Evolutionary conservation across 1,139 yeast genomes (phyloP), one percentile per base, ranked within the genome.

Genomic region (Candida sojae): DNA sequence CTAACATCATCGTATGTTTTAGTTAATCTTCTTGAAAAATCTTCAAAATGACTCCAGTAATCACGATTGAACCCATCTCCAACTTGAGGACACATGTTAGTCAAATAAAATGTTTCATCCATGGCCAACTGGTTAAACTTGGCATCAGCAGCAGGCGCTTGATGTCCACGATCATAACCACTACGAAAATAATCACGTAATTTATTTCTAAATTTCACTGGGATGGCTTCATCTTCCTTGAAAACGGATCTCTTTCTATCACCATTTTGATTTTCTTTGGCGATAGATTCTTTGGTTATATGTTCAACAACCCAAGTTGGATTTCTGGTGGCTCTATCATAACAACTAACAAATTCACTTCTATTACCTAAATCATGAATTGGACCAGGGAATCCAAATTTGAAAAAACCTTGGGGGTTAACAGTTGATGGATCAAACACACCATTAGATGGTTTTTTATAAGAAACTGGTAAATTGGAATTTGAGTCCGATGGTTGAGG

Each of bases 101-200:
- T 84, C 58, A 95, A 73, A 56, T 75, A 82, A 59, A 93, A 93
- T 0, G 99, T 95, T 66, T 92, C 96, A 64, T 93, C 86, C 97
- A 95, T 92, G 10, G 98, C 98, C 23, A 67, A 60, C 66, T 93
- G 99, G 33, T 83, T 82, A 68, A 81, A 93, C 64, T 90, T 91
- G 35, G 98, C 97, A 66, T 93, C 89, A 0, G 99, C 99, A 5
- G 99, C 99, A 1, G 99, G 98, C 0, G 97, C 97, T 61, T 88
- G 89, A 66, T 93, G 99, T 3, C 99, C 99, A 55, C 99, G 75
- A 64, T 93, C 99, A 67, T 89, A 93, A 1, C 99, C 99, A 44
- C 96, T 86, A 56, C 98, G 81, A 74, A 92, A 92, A 66, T 87
- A 93, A 67, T 95, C 98, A 53, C 85, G 77, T 51, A 93, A 74